Percentiles rank a stretch among this genome's conserved stretches.
phyloP scores from a whole-genome alignment of 1,284 basidiomycete species.

The Xerocomus nothofagi region DNA sequence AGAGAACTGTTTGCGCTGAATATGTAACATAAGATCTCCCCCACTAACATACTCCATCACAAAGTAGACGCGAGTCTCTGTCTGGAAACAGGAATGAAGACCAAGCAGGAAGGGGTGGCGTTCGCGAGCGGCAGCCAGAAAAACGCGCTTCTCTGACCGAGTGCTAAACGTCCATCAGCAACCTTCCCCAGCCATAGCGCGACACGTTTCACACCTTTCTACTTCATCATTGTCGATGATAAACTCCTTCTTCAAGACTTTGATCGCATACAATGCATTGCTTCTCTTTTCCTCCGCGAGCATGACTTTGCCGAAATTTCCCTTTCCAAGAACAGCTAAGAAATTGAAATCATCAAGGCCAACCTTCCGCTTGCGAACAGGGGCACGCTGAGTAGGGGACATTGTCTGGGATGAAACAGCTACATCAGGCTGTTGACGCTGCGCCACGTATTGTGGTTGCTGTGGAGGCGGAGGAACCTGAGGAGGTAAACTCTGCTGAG shows the following conservation, averaged over 20 bases:
- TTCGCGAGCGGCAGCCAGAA: slow-evolving; percentile 93
- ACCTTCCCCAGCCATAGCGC: slow-evolving; percentile 1
- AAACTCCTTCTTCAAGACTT: slow-evolving; percentile 99
- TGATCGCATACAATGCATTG: slow-evolving; percentile 94
- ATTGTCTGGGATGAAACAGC: slow-evolving; percentile 20
- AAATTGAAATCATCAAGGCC: slow-evolving; percentile 99
- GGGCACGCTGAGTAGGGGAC: slow-evolving; percentile 41
- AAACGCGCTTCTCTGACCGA: slow-evolving; percentile 98
- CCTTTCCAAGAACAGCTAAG: slow-evolving; percentile 96
- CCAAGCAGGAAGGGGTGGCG: slow-evolving; percentile 97
- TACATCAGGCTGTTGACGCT: slow-evolving; percentile 32
- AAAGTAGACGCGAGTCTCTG: slow-evolving; percentile 96
- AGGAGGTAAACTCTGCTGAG: slow-evolving; percentile 21
- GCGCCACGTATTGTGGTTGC: slow-evolving; percentile 27
- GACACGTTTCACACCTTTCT: slow-evolving; percentile 68
- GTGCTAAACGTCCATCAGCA: slow-evolving; percentile 57
- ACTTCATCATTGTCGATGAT: slow-evolving; percentile 99
- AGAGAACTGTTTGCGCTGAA: slow-evolving; percentile 92
- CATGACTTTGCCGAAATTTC: slow-evolving; percentile 99
- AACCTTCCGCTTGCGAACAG: slow-evolving; percentile 75
- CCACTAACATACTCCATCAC: slow-evolving; percentile 95
- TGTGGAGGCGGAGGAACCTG: slow-evolving; percentile 18
- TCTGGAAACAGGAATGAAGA: slow-evolving; percentile 99
- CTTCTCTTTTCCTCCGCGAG: slow-evolving; percentile 96
- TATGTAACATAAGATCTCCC: slow-evolving; percentile 92